A percentile compares a stretch with the other conserved stretches of the same genome.
Evolutionary conservation across 768 basidiomycete genomes (phyloP).

Genomic region (Mycena filopes): DNA sequence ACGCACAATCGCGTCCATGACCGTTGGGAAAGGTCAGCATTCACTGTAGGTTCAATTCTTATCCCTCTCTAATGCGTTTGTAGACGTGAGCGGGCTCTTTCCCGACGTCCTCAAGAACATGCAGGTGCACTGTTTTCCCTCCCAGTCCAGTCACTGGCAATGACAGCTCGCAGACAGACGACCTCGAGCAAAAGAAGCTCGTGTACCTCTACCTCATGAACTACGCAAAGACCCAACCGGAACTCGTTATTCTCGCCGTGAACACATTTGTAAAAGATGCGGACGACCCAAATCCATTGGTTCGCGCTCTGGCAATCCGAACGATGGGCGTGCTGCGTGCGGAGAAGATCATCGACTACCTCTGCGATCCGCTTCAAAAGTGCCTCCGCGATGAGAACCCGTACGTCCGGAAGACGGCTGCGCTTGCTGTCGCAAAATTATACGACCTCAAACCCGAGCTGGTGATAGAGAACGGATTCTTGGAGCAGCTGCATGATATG

Average conservation of each 20-base stretch:
- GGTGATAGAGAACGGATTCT: conserved; percentile 94
- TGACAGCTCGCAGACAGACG: conserved; percentile 94
- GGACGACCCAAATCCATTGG: conserved; percentile 95
- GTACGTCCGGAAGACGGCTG: conserved; percentile 98
- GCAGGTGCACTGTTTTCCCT: conserved; percentile 43
- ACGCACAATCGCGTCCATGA: conserved; percentile 97
- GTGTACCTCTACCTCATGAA: conserved; percentile 99
- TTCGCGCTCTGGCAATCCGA: conserved; percentile 94
- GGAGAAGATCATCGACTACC: conserved; percentile 99
- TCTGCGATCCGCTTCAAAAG: conserved; percentile 93
- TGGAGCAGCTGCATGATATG: conserved; percentile 90
- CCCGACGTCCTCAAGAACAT: conserved; percentile 99
- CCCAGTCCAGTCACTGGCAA: neutral
- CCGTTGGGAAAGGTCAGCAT: conserved; percentile 90
- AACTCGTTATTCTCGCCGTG: conserved; percentile 87
- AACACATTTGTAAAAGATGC: conserved; percentile 99
- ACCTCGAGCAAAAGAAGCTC: conserved; percentile 99
- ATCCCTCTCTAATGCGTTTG: conserved; percentile 16
- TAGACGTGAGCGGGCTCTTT: conserved; percentile 93
- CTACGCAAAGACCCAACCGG: conserved; percentile 98
- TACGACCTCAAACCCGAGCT: conserved; percentile 97
- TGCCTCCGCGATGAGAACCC: conserved; percentile 96
- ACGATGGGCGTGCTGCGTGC: conserved; percentile 98
- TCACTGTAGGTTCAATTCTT: neutral
- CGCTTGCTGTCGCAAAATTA: conserved; percentile 96